These are phyloP conservation scores for Sporodiniella umbellata DNA, from an alignment of 371 early-diverging fungal genomes.

Conservation along the genomic window DNA sequence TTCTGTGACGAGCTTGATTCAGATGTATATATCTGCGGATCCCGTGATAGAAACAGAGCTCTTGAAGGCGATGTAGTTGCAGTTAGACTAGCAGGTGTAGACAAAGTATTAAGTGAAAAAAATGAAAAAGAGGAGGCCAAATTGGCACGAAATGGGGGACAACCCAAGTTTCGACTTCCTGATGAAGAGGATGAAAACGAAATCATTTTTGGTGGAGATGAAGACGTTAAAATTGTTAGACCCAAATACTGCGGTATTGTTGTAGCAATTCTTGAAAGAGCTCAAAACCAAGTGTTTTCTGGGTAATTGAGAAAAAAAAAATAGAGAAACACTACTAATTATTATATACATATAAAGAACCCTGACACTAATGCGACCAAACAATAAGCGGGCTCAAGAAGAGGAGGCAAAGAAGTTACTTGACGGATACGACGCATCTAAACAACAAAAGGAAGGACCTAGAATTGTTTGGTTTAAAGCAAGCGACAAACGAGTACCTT, in stretches of 20 bases:
- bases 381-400: constrained; percentile 48
- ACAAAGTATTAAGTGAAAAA: constrained; percentile 57
- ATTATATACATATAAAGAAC: constrained; percentile 21
- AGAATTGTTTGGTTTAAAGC: constrained; percentile 59
- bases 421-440: constrained; percentile 12
- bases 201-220: constrained; percentile 48
- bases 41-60: constrained; percentile 77
- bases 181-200: constrained; percentile 46
- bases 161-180: constrained; percentile 30
- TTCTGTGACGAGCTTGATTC: constrained; percentile 58
- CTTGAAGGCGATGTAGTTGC: constrained; percentile 84
- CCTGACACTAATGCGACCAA: constrained; percentile 50
- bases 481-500: constrained; percentile 74
- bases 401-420: constrained; percentile 29
- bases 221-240: constrained; percentile 45
- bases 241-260: constrained; percentile 63
- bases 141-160: constrained; percentile 43
- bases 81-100: constrained; percentile 64
- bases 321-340: not conserved
- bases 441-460: constrained; percentile 12
- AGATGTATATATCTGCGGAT: constrained; percentile 76
- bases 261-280: constrained; percentile 62
- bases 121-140: constrained; percentile 46
- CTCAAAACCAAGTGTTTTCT: constrained; percentile 61
- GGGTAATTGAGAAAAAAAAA: constrained; percentile 23